Base-by-base conservation (phyloP, 1,139 yeast species). In the Kluyveromyces sp. region DNA sequence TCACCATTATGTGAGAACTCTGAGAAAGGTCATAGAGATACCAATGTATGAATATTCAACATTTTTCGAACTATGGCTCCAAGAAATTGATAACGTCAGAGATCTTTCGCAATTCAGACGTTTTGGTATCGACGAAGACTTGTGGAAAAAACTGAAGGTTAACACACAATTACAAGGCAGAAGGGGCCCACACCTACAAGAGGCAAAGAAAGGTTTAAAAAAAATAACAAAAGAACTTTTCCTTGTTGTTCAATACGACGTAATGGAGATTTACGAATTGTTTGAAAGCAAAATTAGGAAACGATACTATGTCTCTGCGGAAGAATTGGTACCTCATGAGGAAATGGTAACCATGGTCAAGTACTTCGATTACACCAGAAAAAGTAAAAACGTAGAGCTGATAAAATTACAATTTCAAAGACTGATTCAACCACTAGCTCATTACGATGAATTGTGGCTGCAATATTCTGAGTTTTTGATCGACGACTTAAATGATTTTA, bases 21-120 rank as follows among this genome's bases (percentile, higher is more conserved):
- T 88, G 32, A 68, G 88, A 43, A 70, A 80, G 36, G 66, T 83
- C 8, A 61, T 85, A 8, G 86, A 80, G 51, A 66, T 84, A 2
- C 97, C 97, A 0, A 53, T 83, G 29, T 87, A 87, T 62, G 86
- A 87, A 53, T 88, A 78, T 61, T 75, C 84, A 12, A 71, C 75
- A 46, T 80, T 79, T 55, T 80, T 73, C 61, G 67, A 70, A 36
- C 48, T 64, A 19, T 68, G 76, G 58, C 61, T 77, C 31, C 58
- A 61, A 9, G 62, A 70, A 12, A 58, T 78, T 8, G 74, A 74
- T 33, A 55, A 54, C 6, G 52, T 70, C 1, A 55, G 56, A 7
- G 64, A 65, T 43, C 42, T 66, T 11, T 58, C 60, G 13, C 65
- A 64, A 20, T 42, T 66, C 3, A 42, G 43, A 18, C 52, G 48